These are phyloP conservation scores for Amylocystis lapponica DNA, from an alignment of 768 basidiomycete genomes.

Conservation along the genomic window DNA sequence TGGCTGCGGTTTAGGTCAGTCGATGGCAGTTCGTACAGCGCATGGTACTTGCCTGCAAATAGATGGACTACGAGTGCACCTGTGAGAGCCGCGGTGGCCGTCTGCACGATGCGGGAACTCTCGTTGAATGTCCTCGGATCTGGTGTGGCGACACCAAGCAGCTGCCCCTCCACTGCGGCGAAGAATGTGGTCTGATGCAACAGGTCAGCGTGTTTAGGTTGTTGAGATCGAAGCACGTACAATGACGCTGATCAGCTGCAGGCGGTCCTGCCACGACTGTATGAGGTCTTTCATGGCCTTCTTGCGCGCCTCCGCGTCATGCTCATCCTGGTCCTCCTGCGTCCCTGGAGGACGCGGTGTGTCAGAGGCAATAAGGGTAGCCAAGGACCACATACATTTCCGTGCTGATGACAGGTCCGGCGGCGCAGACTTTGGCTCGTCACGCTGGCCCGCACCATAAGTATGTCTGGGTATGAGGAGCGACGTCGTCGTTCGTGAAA, in stretches of 20 bases:
- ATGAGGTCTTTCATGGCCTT: conserved; percentile 45
- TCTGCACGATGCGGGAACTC: conserved; percentile 4
- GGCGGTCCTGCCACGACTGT: conserved; percentile 58
- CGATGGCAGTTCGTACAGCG: not conserved
- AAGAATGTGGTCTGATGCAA: conserved; percentile 53
- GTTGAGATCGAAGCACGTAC: conserved; percentile 29
- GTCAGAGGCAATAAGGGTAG: not conserved
- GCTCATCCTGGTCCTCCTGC: conserved; percentile 44
- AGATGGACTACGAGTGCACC: conserved; percentile 51
- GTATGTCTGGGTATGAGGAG: not conserved
- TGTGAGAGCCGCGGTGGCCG: conserved; percentile 41
- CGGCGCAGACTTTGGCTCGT: not conserved
- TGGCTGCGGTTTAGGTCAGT: conserved; percentile 19
- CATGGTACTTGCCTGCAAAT: conserved; percentile 37
- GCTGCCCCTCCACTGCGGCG: conserved; percentile 49
- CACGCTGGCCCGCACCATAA: not conserved
- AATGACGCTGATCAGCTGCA: conserved; percentile 56
- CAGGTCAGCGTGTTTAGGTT: not conserved
- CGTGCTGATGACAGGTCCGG: not conserved
- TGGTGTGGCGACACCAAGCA: conserved; percentile 42
- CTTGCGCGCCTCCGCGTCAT: conserved; percentile 39
- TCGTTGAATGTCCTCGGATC: not conserved
- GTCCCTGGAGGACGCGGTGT: conserved; percentile 26
- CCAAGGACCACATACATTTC: not conserved
- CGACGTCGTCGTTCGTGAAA: not conserved